Percentiles rank a stretch among this genome's conserved stretches.
Evolutionary conservation across 2,329 filamentous ascomycete species (phyloP).

Genomic region (Septoria petroselini): DNA sequence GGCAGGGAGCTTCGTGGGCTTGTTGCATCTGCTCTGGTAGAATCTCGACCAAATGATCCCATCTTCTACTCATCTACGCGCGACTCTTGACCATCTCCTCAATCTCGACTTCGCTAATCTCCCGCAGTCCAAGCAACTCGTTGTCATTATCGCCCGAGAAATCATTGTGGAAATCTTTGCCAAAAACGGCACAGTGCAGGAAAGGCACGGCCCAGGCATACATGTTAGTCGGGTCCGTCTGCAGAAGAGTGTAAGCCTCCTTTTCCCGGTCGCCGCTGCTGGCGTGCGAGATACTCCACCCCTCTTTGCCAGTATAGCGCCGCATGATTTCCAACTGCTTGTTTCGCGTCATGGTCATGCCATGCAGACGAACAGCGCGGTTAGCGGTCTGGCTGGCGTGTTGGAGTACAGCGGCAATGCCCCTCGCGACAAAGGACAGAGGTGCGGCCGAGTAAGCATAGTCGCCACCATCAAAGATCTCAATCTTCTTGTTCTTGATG

Average conservation of each 20-base stretch:
- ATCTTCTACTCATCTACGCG: too few relatives aligned
- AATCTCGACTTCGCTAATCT: background rate
- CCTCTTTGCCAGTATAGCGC: background rate
- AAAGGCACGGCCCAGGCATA: background rate
- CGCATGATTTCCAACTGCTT: background rate
- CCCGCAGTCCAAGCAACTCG: background rate
- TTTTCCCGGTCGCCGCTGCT: background rate
- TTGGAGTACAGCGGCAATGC: slow-evolving; percentile 32
- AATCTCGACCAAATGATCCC: too few relatives aligned
- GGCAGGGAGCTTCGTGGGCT: too few relatives aligned
- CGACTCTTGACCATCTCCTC: background rate
- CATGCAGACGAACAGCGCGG: background rate
- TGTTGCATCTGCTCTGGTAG: too few relatives aligned
- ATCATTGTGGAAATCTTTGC: background rate
- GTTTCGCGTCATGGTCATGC: background rate
- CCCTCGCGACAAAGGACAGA: slow-evolving; percentile 33
- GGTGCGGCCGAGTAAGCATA: slow-evolving; percentile 33
- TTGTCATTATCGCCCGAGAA: background rate
- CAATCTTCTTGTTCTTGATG: slow-evolving; percentile 12
- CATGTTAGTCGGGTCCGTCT: background rate
- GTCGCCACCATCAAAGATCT: slow-evolving; percentile 36
- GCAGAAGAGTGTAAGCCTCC: background rate
- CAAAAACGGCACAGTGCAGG: background rate
- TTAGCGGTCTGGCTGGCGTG: slow-evolving; percentile 35
- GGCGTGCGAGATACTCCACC: background rate